Evolutionary conservation across 306 rosid genomes (phyloP), one percentile per base, ranked within the genome.

Genomic region (Morella rubra): DNA sequence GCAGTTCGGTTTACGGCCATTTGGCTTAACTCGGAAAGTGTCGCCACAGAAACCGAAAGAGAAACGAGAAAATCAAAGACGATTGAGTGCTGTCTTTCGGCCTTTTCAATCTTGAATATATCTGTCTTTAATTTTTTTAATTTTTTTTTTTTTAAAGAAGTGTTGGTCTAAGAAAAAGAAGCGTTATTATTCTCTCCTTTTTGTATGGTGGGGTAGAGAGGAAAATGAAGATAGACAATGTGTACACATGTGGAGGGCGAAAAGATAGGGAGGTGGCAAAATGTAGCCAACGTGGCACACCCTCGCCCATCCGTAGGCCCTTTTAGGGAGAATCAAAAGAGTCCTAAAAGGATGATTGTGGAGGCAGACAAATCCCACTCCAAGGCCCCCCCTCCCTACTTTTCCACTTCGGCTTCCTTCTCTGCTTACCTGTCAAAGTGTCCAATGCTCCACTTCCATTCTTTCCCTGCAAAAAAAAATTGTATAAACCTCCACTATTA

Each of bases 281-380:
- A 64, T 40, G n/a, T 0, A 52, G 47, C 13, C 37, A 52, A 85
- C 87, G 91, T 87, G 93, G 91, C 90, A 78, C 67, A 20, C 40
- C 65, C 53, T 70, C 22, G 59, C 73, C 90, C 90, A 80, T 58
- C 73, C 76, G 10, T 27, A 44, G 37, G 55, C 42, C 65, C 58
- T 79, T 85, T 70, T 20, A 65, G 24, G 56, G 64, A 75, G 84
- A 85, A 85, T 83, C 45, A 59, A 73, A 78, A 69, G 37, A 76
- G 79, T 75, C 70, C 41, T 8, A 69, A 81, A 82, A 77, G 67
- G 79, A 80, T 77, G 76, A 87, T 79, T 79, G 81, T 79, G 81
- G 82, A 83, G 80, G 86, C 82, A 81, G 78, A 80, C 77, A 81
- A 85, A 44, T 54, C 78, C 85, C 76, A 76, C 84, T 49, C 58